Percentiles rank a stretch among this genome's conserved stretches.
phyloP scores from a whole-genome alignment of 2,329 filamentous ascomycete species.

The Macroventuria anomochaeta region DNA sequence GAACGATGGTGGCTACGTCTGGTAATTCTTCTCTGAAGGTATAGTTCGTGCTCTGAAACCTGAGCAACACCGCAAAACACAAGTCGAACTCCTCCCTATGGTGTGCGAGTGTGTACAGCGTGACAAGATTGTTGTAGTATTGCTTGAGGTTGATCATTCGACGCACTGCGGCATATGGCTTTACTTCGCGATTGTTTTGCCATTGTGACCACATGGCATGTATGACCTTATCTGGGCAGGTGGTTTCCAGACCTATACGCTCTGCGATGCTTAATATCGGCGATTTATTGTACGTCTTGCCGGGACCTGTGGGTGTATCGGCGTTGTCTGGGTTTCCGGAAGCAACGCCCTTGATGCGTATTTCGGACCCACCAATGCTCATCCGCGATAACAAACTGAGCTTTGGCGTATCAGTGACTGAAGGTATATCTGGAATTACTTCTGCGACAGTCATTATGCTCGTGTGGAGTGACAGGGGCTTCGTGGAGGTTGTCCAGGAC shows the following conservation, averaged over 20 bases:
- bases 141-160: slow-evolving; percentile 1
- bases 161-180: background rate
- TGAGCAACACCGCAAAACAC: slow-evolving; percentile 18
- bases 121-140: slow-evolving; percentile 25
- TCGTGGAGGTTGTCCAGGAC: background rate
- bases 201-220: slow-evolving; percentile 6
- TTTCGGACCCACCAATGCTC: background rate
- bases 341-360: background rate
- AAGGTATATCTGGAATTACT: background rate
- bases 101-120: slow-evolving; percentile 21
- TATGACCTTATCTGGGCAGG: background rate
- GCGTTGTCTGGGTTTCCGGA: background rate
- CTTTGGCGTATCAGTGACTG: background rate
- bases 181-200: background rate
- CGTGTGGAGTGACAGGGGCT: background rate
- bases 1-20: background rate
- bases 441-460: background rate
- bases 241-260: background rate
- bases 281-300: background rate
- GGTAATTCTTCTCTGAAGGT: slow-evolving; percentile 1
- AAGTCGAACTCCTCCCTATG: background rate
- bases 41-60: slow-evolving; percentile 23
- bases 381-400: background rate
- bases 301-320: background rate
- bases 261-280: background rate